Percentiles rank a stretch among this genome's conserved stretches.
phyloP scores from a whole-genome alignment of 2,329 filamentous ascomycete species.

The Trichoderma sp. region DNA sequence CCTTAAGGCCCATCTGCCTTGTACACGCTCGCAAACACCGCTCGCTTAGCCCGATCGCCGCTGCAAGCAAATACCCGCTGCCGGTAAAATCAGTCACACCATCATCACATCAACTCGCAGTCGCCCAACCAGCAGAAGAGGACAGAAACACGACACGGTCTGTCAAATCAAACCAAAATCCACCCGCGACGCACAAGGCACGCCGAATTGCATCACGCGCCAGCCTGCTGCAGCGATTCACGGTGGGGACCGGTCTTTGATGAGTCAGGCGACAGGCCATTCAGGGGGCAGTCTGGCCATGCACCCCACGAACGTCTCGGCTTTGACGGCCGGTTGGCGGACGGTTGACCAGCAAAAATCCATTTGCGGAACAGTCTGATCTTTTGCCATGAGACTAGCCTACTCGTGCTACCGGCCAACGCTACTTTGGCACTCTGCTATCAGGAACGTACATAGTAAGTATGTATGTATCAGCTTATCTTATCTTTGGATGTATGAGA shows the following conservation, averaged over 20 bases:
- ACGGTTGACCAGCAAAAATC: background rate
- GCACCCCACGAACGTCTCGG: constrained; percentile 26
- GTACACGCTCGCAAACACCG: background rate
- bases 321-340: constrained; percentile 14
- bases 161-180: background rate
- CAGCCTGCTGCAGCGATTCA: constrained; percentile 23
- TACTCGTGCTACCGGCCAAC: background rate
- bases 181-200: constrained; percentile 16
- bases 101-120: background rate
- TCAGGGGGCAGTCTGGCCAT: constrained; percentile 22
- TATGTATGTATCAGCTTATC: background rate
- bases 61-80: background rate
- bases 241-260: constrained; percentile 3
- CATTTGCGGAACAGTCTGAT: constrained; percentile 1
- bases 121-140: background rate
- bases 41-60: background rate
- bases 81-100: constrained; percentile 2
- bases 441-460: no score
- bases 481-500: background rate
- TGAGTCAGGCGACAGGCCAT: constrained; percentile 27
- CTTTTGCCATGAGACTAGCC: background rate
- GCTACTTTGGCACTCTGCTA: background rate
- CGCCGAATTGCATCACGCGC: constrained; percentile 29
- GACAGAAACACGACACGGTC: background rate
- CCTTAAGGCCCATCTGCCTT: background rate